phyloP scores from a whole-genome alignment of 2,329 filamentous ascomycete genomes.

The Sclerotinia minor region DNA sequence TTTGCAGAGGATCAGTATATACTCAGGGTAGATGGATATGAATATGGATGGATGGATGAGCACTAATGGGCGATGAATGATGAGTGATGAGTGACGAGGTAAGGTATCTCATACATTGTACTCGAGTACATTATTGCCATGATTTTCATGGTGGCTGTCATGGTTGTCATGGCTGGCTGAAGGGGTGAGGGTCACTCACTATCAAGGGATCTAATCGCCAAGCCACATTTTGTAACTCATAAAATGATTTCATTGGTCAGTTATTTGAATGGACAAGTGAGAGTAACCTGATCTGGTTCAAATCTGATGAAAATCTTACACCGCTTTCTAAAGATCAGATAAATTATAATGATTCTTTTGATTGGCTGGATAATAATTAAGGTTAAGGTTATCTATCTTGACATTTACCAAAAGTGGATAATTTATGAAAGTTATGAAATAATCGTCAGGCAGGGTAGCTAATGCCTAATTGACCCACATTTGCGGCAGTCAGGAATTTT shows the following conservation, averaged over 20 bases:
- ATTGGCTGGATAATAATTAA: neutral
- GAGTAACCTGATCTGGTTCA: constrained; percentile 1
- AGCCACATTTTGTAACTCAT: neutral
- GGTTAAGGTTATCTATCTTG: no score
- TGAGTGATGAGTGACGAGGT: no score
- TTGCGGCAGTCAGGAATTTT: no score
- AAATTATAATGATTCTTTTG: neutral
- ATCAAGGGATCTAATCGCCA: constrained; percentile 2
- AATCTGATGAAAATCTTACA: neutral
- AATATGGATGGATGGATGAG: neutral
- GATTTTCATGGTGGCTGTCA: neutral
- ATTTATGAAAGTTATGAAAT: neutral
- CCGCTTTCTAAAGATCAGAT: neutral
- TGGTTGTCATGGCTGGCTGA: no score
- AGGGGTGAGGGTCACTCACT: no score
- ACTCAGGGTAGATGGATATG: neutral
- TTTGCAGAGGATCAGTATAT: neutral
- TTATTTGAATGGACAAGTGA: no score
- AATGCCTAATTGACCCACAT: no score
- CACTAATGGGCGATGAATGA: no score
- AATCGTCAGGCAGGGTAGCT: no score
- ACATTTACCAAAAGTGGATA: neutral
- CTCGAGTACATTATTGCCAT: no score
- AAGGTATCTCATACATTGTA: no score
- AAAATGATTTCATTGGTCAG: neutral